Percentiles rank a stretch among this genome's conserved stretches.
Conservation (phyloP, 1,139 yeast genomes). For the Magnusiomyces paraingens region DNA sequence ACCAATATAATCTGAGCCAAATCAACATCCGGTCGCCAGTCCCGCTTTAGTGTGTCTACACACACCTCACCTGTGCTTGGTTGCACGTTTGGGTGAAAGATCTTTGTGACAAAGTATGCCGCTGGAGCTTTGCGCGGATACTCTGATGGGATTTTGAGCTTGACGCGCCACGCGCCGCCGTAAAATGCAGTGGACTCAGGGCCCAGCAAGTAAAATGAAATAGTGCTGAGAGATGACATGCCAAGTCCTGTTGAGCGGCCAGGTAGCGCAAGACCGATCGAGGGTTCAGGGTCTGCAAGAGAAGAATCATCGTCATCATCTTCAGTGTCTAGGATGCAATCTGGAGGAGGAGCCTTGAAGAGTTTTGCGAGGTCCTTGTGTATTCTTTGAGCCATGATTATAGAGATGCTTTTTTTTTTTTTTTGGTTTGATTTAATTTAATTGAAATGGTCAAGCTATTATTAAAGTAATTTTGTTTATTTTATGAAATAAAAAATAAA, state of each 20-base stretch:
- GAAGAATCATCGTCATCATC: constrained; percentile 10
- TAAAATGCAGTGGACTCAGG: constrained; percentile 49
- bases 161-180: constrained; percentile 50
- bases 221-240: constrained; percentile 7
- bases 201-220: constrained; percentile 39
- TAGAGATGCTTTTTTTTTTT: no score
- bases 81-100: constrained; percentile 71
- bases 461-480: no score
- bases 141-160: constrained; percentile 41
- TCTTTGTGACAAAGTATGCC: constrained; percentile 45
- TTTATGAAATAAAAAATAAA: no score
- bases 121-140: constrained; percentile 66
- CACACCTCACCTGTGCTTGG: constrained; percentile 70
- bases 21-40: constrained; percentile 60
- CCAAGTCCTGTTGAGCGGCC: background rate
- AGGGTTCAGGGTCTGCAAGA: background rate
- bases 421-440: no score
- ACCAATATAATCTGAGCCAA: constrained; percentile 27
- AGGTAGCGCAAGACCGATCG: background rate
- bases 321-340: constrained; percentile 12
- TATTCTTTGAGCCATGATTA: constrained; percentile 8
- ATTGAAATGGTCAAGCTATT: no score
- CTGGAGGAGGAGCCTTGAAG: constrained; percentile 19
- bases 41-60: constrained; percentile 60
- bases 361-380: constrained; percentile 18